phyloP scores from a whole-genome alignment of 2,329 filamentous ascomycete species.

The Trichophyton benhamiae region DNA sequence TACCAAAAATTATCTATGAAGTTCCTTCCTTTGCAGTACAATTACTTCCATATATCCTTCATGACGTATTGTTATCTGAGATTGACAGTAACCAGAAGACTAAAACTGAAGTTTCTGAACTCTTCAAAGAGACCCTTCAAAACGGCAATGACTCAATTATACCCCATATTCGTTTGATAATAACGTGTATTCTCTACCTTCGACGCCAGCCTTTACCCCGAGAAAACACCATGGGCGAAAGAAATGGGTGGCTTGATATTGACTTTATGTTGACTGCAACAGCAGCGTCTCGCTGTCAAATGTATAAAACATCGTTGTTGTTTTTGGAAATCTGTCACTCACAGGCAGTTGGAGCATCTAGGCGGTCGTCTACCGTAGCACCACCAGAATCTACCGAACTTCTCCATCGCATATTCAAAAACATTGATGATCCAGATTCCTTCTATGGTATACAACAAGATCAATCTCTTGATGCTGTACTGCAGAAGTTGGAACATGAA shows the following conservation, averaged over 20 bases:
- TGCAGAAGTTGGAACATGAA: conserved; percentile 79
- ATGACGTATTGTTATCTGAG: conserved; percentile 63
- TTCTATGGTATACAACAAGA: conserved; percentile 84
- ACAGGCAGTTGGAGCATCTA: conserved; percentile 45
- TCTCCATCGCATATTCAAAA: conserved; percentile 72
- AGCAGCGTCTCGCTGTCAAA: conserved; percentile 64
- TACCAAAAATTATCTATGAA: conserved; percentile 53
- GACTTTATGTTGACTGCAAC: conserved; percentile 58
- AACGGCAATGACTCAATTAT: conserved; percentile 32
- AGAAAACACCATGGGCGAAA: conserved; percentile 67
- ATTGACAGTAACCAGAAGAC: conserved; percentile 47
- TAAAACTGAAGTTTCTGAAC: conserved; percentile 52
- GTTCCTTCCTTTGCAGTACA: conserved; percentile 59
- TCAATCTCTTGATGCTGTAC: conserved; percentile 61
- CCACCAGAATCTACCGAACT: conserved; percentile 50
- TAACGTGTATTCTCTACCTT: conserved; percentile 78
- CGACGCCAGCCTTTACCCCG: conserved; percentile 62
- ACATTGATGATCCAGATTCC: conserved; percentile 87
- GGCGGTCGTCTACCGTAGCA: conserved; percentile 52
- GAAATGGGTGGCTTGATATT: conserved; percentile 73
- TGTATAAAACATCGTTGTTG: conserved; percentile 76
- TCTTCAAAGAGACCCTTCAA: conserved; percentile 53
- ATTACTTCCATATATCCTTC: conserved; percentile 71
- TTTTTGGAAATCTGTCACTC: conserved; percentile 63
- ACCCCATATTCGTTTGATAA: conserved; percentile 57